A percentile compares a stretch with the other conserved stretches of the same genome.
Evolutionary conservation across 805 yeast genomes (phyloP).

Genomic region (Saturnispora besseyi): DNA sequence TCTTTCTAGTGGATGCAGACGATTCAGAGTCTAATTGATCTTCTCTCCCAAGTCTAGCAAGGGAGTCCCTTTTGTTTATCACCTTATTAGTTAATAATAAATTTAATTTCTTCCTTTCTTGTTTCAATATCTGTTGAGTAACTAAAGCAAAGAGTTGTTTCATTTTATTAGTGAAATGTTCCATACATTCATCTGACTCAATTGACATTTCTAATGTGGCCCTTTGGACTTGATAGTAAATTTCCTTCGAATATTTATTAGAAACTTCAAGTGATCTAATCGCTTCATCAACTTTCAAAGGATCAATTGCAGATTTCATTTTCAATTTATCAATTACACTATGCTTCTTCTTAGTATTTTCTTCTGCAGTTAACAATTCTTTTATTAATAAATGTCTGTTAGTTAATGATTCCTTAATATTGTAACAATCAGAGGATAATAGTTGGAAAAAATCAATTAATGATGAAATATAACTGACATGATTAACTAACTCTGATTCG

Average conservation of each 20-base stretch:
- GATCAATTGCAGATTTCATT: slow-evolving; percentile 66
- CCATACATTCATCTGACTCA: slow-evolving; percentile 55
- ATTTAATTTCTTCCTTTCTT: slow-evolving; percentile 71
- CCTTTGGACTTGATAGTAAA: slow-evolving; percentile 69
- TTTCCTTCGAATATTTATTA: slow-evolving; percentile 61
- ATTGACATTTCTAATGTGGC: slow-evolving; percentile 78
- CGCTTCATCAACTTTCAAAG: slow-evolving; percentile 86
- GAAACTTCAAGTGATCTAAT: slow-evolving; percentile 72
- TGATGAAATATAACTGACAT: slow-evolving; percentile 62
- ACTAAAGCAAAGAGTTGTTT: slow-evolving; percentile 46
- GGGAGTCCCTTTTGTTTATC: slow-evolving; percentile 27
- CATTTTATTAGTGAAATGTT: slow-evolving; percentile 44
- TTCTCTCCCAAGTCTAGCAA: slow-evolving; percentile 76
- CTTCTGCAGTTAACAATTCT: slow-evolving; percentile 73
- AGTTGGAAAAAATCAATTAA: slow-evolving; percentile 66
- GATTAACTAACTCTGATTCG: slow-evolving; percentile 65
- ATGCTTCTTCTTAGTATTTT: slow-evolving; percentile 60
- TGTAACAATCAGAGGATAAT: slow-evolving; percentile 67
- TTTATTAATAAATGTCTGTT: slow-evolving; percentile 90
- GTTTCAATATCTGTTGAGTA: slow-evolving; percentile 68
- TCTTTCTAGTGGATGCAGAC: neutral
- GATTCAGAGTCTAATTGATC: slow-evolving; percentile 32
- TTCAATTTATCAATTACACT: slow-evolving; percentile 64
- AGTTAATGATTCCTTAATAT: slow-evolving; percentile 86
- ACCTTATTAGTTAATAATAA: slow-evolving; percentile 53